Conservation (phyloP, 345 rosid species). For the Ceriops tagal region DNA sequence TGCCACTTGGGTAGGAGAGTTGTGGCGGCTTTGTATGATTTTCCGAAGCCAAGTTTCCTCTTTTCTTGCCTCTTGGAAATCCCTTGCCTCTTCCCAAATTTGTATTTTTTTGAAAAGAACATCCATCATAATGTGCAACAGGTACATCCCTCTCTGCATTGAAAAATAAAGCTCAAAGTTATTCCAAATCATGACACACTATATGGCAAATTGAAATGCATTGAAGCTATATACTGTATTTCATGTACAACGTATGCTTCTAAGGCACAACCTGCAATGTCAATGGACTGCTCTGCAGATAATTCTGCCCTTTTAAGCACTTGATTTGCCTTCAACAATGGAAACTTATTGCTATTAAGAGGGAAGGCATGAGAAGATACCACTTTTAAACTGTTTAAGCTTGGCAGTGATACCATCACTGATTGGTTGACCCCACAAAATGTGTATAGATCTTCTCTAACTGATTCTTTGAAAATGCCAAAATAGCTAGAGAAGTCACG, state of each 20-base stretch:
- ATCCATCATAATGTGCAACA: background rate
- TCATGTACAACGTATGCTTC: background rate
- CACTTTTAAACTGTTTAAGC: background rate
- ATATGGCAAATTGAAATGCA: background rate
- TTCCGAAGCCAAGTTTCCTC: background rate
- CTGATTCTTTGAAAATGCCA: background rate
- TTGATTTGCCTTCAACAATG: background rate
- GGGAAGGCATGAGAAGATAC: background rate
- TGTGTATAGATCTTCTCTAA: background rate
- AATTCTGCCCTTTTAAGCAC: background rate
- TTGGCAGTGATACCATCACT: background rate
- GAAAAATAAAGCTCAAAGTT: background rate
- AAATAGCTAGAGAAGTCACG: constrained; percentile 2
- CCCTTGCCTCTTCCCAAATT: background rate
- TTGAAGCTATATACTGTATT: background rate
- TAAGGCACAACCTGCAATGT: constrained; percentile 1
- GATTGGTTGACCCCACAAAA: constrained; percentile 2
- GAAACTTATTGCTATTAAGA: background rate
- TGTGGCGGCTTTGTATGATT: background rate
- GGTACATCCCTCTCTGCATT: background rate
- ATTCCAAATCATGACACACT: background rate
- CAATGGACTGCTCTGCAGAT: constrained; percentile 1
- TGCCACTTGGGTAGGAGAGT: background rate
- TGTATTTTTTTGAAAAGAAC: background rate
- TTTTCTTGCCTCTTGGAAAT: background rate